Evolutionary conservation across 2,329 filamentous ascomycete genomes (phyloP).

Genomic region (Ophiostoma perfectum): DNA sequence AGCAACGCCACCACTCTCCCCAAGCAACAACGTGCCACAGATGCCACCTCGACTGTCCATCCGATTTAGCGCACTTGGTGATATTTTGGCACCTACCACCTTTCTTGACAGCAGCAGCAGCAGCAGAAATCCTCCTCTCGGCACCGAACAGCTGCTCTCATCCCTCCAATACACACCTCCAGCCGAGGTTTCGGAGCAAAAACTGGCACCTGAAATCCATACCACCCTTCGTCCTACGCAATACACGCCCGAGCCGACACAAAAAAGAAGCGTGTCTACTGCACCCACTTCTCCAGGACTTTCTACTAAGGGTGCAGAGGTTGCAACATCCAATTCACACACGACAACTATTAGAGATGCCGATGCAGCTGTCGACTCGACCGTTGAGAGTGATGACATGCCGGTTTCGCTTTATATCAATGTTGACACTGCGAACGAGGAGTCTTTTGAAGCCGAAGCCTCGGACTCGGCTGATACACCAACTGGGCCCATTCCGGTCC

Average conservation of each 20-base stretch:
- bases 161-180: conserved; percentile 31
- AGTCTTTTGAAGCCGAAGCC: neutral
- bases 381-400: conserved; percentile 9
- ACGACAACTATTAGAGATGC: conserved; percentile 15
- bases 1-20: conserved; percentile 25
- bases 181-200: conserved; percentile 16
- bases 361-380: neutral
- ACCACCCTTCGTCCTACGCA: conserved; percentile 3
- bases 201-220: neutral
- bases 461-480: conserved; percentile 10
- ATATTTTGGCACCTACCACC: conserved; percentile 22
- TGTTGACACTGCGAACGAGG: conserved; percentile 10
- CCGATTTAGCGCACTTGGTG: conserved; percentile 27
- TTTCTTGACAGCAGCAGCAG: conserved; percentile 24
- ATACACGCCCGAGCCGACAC: conserved; percentile 2
- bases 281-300: neutral
- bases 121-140: conserved; percentile 23
- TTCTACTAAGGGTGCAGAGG: neutral
- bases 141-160: conserved; percentile 29
- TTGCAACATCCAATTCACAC: conserved; percentile 16
- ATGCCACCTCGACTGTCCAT: conserved; percentile 30
- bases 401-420: conserved; percentile 14
- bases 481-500: neutral
- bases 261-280: neutral
- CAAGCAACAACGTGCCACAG: conserved; percentile 23